These are phyloP conservation scores for Quercus aquifolioides DNA, from an alignment of 306 rosid species.

Conservation along the genomic window DNA sequence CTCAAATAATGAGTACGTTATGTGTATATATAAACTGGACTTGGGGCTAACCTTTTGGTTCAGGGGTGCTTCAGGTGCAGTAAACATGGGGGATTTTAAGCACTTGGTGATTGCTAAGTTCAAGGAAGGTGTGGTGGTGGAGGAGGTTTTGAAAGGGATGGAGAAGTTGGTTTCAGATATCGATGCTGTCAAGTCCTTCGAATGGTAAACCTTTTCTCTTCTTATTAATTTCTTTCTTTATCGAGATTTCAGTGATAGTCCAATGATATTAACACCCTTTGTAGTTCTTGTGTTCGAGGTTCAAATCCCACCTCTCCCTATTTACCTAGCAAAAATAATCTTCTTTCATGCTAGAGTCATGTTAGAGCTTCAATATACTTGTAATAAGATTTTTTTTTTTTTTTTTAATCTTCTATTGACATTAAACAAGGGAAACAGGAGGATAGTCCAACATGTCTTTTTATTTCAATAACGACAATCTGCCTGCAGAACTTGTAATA, in stretches of 20 bases:
- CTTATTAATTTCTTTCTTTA: neutral
- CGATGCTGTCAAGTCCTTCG: constrained; percentile 73
- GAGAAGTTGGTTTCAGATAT: constrained; percentile 70
- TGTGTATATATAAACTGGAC: constrained; percentile 37
- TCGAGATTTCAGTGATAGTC: too few species aligned
- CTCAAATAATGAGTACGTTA: constrained; percentile 13
- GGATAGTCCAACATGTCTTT: too few species aligned
- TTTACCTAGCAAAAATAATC: too few species aligned
- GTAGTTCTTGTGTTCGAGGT: too few species aligned
- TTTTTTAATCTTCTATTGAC: too few species aligned
- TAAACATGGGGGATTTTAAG: constrained; percentile 67
- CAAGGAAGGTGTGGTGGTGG: constrained; percentile 68
- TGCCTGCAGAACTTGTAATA: too few species aligned
- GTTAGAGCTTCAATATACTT: neutral
- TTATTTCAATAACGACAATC: neutral
- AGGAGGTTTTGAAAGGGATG: constrained; percentile 66
- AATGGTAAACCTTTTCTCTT: constrained; percentile 46
- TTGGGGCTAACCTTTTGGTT: constrained; percentile 20
- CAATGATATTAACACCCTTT: too few species aligned
- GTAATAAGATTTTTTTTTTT: too few species aligned
- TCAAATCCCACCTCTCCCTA: too few species aligned
- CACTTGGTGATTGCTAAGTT: constrained; percentile 85
- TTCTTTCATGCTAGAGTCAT: neutral
- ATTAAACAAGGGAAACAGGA: too few species aligned
- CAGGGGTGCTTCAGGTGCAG: neutral